Conservation (phyloP, 306 rosid species). For the Malus sylvestris region DNA sequence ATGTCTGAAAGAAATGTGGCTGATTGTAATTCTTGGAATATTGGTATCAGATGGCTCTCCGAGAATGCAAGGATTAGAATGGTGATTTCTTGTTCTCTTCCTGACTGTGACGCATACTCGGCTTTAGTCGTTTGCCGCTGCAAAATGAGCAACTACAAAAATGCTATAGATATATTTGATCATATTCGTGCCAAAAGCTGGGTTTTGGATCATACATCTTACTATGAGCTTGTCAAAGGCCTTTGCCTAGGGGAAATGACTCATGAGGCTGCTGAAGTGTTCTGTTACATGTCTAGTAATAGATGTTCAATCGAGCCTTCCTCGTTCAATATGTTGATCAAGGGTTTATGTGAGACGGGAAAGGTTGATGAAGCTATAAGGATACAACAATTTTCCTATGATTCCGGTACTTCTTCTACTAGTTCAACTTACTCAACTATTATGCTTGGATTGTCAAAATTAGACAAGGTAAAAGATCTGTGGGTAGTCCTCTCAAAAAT, state of each 20-base stretch:
- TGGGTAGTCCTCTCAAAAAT: conserved; percentile 46
- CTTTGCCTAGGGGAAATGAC: conserved; percentile 46
- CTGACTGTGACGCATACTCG: conserved; percentile 48
- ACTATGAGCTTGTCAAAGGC: conserved; percentile 56
- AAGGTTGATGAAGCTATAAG: conserved; percentile 41
- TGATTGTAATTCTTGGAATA: conserved; percentile 66
- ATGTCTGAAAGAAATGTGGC: conserved; percentile 51
- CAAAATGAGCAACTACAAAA: conserved; percentile 39
- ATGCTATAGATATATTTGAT: conserved; percentile 49
- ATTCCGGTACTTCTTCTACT: conserved; percentile 46
- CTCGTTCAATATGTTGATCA: conserved; percentile 51
- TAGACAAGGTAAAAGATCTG: conserved; percentile 29
- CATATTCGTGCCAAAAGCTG: conserved; percentile 36
- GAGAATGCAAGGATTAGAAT: conserved; percentile 54
- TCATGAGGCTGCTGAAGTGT: conserved; percentile 51
- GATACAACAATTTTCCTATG: conserved; percentile 45
- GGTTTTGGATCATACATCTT: conserved; percentile 57
- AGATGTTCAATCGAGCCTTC: conserved; percentile 42
- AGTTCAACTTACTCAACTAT: conserved; percentile 41
- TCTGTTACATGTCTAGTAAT: conserved; percentile 54
- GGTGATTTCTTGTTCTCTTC: conserved; percentile 39
- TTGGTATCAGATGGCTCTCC: conserved; percentile 53
- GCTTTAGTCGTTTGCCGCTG: conserved; percentile 69
- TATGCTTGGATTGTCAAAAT: conserved; percentile 47
- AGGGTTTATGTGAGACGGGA: conserved; percentile 49